Evolutionary conservation across 306 rosid genomes (phyloP), one percentile per base, ranked within the genome.

Genomic region (Acacia acuminata): DNA sequence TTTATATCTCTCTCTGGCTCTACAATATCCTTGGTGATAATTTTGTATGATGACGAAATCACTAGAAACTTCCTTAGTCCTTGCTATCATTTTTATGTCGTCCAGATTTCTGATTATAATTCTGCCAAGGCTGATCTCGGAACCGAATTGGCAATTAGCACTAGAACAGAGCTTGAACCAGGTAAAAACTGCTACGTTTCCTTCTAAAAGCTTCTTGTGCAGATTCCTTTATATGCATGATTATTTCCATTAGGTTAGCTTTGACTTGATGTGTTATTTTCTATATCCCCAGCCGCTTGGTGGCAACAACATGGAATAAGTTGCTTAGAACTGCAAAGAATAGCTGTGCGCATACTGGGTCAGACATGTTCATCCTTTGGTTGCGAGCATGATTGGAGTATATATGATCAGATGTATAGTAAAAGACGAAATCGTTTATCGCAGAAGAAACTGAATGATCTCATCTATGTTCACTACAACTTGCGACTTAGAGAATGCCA

Each of bases 241-340:
- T 74, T 64, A 60, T 68, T 69, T 71, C 20, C 45, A 36, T 22
- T 77, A 14, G 25, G 45, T 75, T 53, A 56, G 45, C 48, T 48
- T 65, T 69, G 56, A 64, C 13, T 75, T 85, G 53, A 68, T 78
- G 40, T 42, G 48, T 79, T 85, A 45, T 55, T n/a, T n/a, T 81
- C 42, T 36, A 25, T 55, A 16, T 73, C 83, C 77, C 82, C 80
- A 95, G 99, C 97, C 84, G 96, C 98, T 30, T 95, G 99, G 99
- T 95, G 99, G 99, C 98, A 93, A 89, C 98, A 95, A 77, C 98
- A 94, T 84, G 97, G 98, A 88, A 94, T 94, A 88, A 88, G 94
- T 86, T 94, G 97, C 91, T 87, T 91, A 47, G 97, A 94, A 87
- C 86, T 94, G 90, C 98, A 91, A 87, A 89, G 90, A 55, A 89